Percentiles rank a stretch among this genome's conserved stretches.
Evolutionary conservation across 2,329 filamentous ascomycete species (phyloP).

Genomic region (Akanthomyces dipterigenus): DNA sequence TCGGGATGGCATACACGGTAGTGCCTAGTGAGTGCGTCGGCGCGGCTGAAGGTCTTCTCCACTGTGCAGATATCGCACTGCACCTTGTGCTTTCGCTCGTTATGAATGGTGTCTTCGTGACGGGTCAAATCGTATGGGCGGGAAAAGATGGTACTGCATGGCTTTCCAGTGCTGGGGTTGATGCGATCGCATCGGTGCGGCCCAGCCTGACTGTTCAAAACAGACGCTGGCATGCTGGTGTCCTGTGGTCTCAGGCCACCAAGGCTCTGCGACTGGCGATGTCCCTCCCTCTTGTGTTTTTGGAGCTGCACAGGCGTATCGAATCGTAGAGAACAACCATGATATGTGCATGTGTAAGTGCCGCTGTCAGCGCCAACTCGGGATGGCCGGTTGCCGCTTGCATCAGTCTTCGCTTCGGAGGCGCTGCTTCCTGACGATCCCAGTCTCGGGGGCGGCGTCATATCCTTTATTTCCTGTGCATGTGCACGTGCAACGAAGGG

Average conservation of each 20-base stretch:
- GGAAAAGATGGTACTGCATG: slow-evolving; percentile 91
- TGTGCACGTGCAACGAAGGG: slow-evolving; percentile 36
- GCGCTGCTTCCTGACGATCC: slow-evolving; percentile 37
- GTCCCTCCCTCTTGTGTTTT: slow-evolving; percentile 91
- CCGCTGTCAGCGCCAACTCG: slow-evolving; percentile 69
- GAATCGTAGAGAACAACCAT: slow-evolving; percentile 82
- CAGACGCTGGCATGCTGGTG: slow-evolving; percentile 39
- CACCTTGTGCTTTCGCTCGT: slow-evolving; percentile 88
- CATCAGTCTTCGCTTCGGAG: slow-evolving; percentile 26
- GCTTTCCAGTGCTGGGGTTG: slow-evolving; percentile 91
- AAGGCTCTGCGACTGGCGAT: slow-evolving; percentile 62
- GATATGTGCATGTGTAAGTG: slow-evolving; percentile 94
- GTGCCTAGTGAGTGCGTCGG: slow-evolving; percentile 88
- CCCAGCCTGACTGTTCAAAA: slow-evolving; percentile 81
- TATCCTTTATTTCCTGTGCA: slow-evolving; percentile 26
- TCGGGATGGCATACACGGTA: slow-evolving; percentile 93
- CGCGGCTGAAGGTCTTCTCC: slow-evolving; percentile 94
- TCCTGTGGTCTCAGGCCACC: slow-evolving; percentile 23
- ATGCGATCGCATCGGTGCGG: slow-evolving; percentile 89
- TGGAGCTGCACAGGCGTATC: slow-evolving; percentile 81
- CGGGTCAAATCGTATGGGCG: slow-evolving; percentile 92
- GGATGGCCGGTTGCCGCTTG: slow-evolving; percentile 43
- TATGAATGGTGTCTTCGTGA: slow-evolving; percentile 97
- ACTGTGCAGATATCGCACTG: slow-evolving; percentile 88
- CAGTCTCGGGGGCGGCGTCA: slow-evolving; percentile 28